Evolutionary conservation across 768 basidiomycete genomes (phyloP), one percentile per base, ranked within the genome.

Genomic region (Ephemerocybe angulata): DNA sequence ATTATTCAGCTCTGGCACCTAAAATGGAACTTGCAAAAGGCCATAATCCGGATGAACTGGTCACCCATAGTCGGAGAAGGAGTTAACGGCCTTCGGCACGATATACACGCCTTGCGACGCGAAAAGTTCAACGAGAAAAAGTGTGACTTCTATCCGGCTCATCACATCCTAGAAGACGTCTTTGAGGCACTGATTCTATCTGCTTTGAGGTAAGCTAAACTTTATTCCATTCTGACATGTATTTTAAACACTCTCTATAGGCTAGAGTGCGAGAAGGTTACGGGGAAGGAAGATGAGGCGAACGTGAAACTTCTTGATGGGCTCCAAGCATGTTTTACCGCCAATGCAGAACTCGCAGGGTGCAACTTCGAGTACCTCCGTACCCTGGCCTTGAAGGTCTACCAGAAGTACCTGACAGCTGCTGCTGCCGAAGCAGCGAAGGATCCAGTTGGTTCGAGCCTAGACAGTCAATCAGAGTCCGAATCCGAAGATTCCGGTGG

Each of bases 1-100:
- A 17, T 63, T 1, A 62, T 63, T 17, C 62, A 63, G 25, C 19
- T 60, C 0, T 62, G 63, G 58, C 61, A 64, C 27, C 47, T 64
- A 40, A 57, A 59, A 19, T 64, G 63, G 63, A 41, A 33, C 1
- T 58, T 48, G 48, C 57, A 57, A 28, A 60, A 62, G 44, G 35
- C 46, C 3, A 58, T 64, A 21, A 57, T 62, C 22, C 41, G 50
- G 3, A 50, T 59, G 17, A 57, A 64, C 47, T 60, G 57, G 59
- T 37, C 28, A 35, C 12, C 6, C 6, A 37, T 43, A 12, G 27
- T 52, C 7, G 59, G 12, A 0, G 53, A 58, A 19, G 53, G 15
- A 0, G 53, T 47, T 8, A 49, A 51, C n/a, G 58, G 59, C 22
- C 40, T 62, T 0, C 61, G 50, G 11, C 48, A 50, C 21, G 61